Evolutionary conservation across 2,329 filamentous ascomycete genomes (phyloP).

Genomic region (Alternaria viburni): DNA sequence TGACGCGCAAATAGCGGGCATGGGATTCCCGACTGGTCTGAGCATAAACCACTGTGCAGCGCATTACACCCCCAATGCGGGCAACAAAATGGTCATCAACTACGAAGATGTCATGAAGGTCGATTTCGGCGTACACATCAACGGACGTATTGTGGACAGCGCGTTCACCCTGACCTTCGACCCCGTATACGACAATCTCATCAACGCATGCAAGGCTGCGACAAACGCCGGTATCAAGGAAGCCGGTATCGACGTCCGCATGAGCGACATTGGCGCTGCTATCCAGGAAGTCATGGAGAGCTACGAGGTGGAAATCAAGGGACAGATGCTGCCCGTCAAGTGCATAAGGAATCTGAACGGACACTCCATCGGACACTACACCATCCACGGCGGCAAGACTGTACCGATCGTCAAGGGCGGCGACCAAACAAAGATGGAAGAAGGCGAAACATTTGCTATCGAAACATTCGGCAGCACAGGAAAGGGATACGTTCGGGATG

Average conservation of each 20-base stretch:
- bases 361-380: constrained; percentile 87
- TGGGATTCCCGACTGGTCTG: constrained; percentile 86
- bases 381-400: constrained; percentile 91
- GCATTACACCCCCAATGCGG: constrained; percentile 86
- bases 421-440: constrained; percentile 95
- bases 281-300: constrained; percentile 95
- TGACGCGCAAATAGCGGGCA: constrained; percentile 77
- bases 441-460: constrained; percentile 93
- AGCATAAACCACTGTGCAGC: constrained; percentile 86
- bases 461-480: constrained; percentile 96
- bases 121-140: constrained; percentile 74
- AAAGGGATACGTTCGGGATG: constrained; percentile 84
- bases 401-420: constrained; percentile 90
- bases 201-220: constrained; percentile 70
- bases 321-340: constrained; percentile 79
- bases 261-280: constrained; percentile 81
- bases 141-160: constrained; percentile 73
- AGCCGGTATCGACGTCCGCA: constrained; percentile 88
- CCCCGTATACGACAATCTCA: constrained; percentile 70
- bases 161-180: constrained; percentile 74
- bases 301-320: constrained; percentile 85
- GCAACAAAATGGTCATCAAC: constrained; percentile 75
- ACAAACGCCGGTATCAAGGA: constrained; percentile 81
- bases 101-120: constrained; percentile 76
- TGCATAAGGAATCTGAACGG: constrained; percentile 86